Evolutionary conservation across 2,329 filamentous ascomycete genomes (phyloP).

Genomic region (Calonectria pauciramosa): DNA sequence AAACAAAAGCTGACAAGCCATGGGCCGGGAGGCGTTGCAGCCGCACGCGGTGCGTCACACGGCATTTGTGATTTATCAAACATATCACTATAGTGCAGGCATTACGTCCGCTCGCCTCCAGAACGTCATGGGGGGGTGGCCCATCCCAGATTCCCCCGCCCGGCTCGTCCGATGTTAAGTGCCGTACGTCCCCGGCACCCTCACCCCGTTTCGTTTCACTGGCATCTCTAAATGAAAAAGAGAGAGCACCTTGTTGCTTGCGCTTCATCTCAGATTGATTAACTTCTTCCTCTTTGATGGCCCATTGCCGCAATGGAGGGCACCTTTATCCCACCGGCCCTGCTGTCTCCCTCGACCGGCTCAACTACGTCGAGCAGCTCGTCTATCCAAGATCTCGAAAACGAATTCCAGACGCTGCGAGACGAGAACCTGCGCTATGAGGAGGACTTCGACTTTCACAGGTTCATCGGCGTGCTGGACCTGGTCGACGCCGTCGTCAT

Average conservation of each 20-base stretch:
- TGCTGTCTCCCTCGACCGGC: constrained; percentile 35
- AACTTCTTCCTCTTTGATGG: background rate
- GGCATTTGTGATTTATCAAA: constrained; percentile 33
- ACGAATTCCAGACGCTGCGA: constrained; percentile 41
- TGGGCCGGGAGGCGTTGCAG: constrained; percentile 13
- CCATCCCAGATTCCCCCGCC: constrained; percentile 18
- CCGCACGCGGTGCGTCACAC: constrained; percentile 30
- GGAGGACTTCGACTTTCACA: constrained; percentile 44
- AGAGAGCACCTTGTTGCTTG: background rate
- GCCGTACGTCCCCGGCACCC: constrained; percentile 1
- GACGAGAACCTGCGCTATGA: constrained; percentile 42
- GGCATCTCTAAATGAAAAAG: background rate
- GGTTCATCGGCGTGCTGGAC: constrained; percentile 43
- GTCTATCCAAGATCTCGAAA: constrained; percentile 37
- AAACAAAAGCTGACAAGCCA: constrained; percentile 42
- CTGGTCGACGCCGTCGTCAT: constrained; percentile 41
- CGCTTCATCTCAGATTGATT: background rate
- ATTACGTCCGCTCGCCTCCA: constrained; percentile 18
- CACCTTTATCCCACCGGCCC: constrained; percentile 28
- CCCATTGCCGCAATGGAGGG: constrained; percentile 30
- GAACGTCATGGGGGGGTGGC: background rate
- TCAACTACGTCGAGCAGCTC: constrained; percentile 38
- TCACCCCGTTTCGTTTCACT: background rate
- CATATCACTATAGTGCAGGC: constrained; percentile 9
- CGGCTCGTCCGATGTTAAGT: constrained; percentile 21